A percentile compares a stretch with the other conserved stretches of the same genome.
Conservation (phyloP, 2,329 filamentous ascomycete species). For the Beauveria sp. region DNA sequence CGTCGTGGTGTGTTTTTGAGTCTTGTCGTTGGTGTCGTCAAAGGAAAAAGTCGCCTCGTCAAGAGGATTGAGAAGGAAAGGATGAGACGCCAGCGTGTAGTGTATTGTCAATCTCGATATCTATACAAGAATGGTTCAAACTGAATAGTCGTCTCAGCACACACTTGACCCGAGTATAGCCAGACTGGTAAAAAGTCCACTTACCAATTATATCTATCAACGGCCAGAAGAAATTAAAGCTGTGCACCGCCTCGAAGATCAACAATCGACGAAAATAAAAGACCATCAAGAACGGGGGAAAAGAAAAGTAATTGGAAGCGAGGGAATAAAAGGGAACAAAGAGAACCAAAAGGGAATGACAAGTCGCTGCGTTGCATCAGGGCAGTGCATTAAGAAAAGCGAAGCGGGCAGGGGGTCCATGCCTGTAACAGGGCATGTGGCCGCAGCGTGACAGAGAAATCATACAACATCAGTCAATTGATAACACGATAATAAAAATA, state of each 20-base stretch:
- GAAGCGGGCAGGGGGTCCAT: background rate
- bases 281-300: background rate
- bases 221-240: too few species aligned
- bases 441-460: too few species aligned
- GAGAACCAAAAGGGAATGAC: background rate
- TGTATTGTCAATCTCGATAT: background rate
- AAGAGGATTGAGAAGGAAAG: background rate
- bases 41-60: background rate
- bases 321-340: background rate
- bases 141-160: background rate
- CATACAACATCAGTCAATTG: background rate
- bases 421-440: too few species aligned
- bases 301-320: background rate
- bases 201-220: background rate
- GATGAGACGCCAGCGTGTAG: background rate
- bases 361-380: background rate
- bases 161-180: too few species aligned
- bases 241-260: background rate
- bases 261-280: background rate
- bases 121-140: background rate
- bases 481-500: background rate
- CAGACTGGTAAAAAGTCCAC: background rate
- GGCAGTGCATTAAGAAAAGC: background rate
- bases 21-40: background rate
- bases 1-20: background rate